Conservation (phyloP, 352 stramenopile species). For the Aphanomyces cochlioides region DNA sequence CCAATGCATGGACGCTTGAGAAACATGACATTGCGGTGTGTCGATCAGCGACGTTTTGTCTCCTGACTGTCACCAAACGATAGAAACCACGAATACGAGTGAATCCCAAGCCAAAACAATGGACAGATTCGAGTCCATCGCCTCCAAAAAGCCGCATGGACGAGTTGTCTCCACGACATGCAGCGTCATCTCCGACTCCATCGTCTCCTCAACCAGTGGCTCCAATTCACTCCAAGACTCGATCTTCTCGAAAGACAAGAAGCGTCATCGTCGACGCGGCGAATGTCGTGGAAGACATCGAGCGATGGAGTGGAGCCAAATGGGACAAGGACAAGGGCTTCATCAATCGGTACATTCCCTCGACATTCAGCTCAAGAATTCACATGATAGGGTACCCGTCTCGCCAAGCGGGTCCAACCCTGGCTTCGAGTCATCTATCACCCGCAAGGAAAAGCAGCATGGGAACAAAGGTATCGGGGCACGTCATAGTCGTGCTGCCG, state of each 20-base stretch:
- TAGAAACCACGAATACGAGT: conserved; percentile 4
- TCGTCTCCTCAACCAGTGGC: background rate
- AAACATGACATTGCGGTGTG: conserved; percentile 6
- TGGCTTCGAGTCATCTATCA: background rate
- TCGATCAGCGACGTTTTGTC: background rate
- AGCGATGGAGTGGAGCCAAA: conserved; percentile 10
- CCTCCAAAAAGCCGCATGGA: background rate
- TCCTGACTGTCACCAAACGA: background rate
- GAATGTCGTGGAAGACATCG: conserved; percentile 14
- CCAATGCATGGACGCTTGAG: conserved; percentile 8
- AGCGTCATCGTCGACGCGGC: conserved; percentile 5
- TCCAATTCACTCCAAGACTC: too few species aligned
- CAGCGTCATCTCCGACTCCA: background rate
- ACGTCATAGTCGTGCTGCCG: background rate
- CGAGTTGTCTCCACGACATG: background rate
- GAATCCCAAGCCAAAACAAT: conserved; percentile 8
- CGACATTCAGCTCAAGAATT: too few species aligned
- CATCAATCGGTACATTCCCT: background rate
- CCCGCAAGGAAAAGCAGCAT: conserved; percentile 11
- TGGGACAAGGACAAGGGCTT: conserved; percentile 17
- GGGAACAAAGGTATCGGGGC: background rate
- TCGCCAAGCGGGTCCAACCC: too few species aligned
- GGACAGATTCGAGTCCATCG: background rate
- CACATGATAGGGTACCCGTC: too few species aligned
- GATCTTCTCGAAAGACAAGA: background rate